Base-by-base conservation (phyloP, 805 yeast genomes). In the Wickerhamomyces chaumierensis region DNA sequence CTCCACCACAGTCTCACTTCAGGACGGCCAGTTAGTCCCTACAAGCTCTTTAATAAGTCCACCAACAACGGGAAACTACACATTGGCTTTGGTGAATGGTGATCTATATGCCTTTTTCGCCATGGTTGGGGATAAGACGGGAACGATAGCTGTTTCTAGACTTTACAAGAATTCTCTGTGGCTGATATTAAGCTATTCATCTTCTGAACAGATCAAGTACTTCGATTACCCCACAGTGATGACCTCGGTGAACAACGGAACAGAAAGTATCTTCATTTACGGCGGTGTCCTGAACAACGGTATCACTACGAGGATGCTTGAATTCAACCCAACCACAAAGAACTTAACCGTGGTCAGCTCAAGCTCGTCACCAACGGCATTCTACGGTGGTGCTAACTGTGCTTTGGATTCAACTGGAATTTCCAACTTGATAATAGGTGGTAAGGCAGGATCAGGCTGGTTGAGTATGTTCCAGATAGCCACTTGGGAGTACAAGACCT, bases 381-480 rank as follows among this genome's bases (percentile, higher is more conserved):
- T 76, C 46, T 73, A 66, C 46, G 77, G 76, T 1, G 73, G 79
- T 0, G 55, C 73, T 0, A 62, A 57, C 27, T 39, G 66, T 6
- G 33, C 44, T 1, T 18, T 65, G 15, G 55, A 66, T 42, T 65
- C 75, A 1, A 54, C 63, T 23, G 66, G 73, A 9, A 66, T 60
- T 38, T 60, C 71, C 3, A 72, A 66, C 44, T 55, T 78, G 28
- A 53, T 83, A 3, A 60, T 83, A 33, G 94, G 92, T 0, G 94
- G 94, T 3, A 64, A 63, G 38, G 69, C 83, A 3, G 48, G 54
- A 5, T 48, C 59, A 3, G 86, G 86, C 1, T 81, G 88, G 86
- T 71, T 81, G 28, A 71, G 73, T 44, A 72, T 82, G 78, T 68
- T 69, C 47, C 92, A 82, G 56, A 59, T 81, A 16, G 90, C 92